Evolutionary conservation across 306 rosid genomes (phyloP), one percentile per base, ranked within the genome.

Genomic region (Rosa multiflora): DNA sequence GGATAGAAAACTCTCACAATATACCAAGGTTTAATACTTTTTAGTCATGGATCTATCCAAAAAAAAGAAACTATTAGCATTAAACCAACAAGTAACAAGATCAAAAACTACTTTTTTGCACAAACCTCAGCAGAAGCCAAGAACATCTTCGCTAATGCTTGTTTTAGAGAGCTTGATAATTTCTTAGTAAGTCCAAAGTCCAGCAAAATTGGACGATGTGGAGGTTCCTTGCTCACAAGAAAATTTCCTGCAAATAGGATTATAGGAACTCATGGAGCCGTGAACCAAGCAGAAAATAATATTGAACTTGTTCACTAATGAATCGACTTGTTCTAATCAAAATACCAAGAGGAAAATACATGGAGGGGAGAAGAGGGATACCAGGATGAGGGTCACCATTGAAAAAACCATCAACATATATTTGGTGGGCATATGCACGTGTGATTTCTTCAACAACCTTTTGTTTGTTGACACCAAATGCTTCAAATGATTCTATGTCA

Each of bases 361-460:
- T 37, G 42, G 43, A 74, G 5, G 67, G 46, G 49, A 23, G 6
- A 71, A 64, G 40, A 70, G 49, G 77, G 76, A 49, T 88, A 93
- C 99, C 99, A 13, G 98, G 99, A 89, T 96, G 99, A 64, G 99
- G 99, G 78, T 96, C 99, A 80, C 99, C 98, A 48, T 96, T 96
- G 79, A 96, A 96, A 87, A 96, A 91, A 46, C 99, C 99, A 88
- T 96, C 99, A 78, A 93, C 80, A 83, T 91, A 96, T 82, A 96
- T 96, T 87, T 96, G 99, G 82, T 93, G 99, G 56, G 98, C 96
- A 78, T 96, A 96, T 66, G 99, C 99, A 44, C 99, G 92, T 77
- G 99, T 93, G 75, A 96, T 96, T 87, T 96, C 98, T 89, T 96
- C 98, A 78, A 96, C 87, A 78, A 91, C 74, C 74, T 85, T 90